phyloP scores from a whole-genome alignment of 371 early-diverging fungal species.

The Syncephalastrum sp. region DNA sequence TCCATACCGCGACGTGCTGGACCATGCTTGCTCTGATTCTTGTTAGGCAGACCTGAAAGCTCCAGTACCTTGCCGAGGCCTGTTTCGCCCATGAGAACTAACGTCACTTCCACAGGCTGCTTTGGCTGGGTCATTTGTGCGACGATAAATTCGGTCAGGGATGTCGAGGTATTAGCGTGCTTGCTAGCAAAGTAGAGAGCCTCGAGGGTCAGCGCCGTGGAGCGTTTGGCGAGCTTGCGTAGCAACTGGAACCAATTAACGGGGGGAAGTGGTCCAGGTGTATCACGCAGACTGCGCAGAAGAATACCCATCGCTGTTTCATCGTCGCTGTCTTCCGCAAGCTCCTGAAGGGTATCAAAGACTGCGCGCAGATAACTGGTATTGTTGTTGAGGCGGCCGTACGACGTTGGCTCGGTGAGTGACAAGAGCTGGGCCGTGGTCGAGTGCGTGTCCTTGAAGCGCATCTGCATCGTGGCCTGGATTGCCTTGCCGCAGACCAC shows the following conservation, averaged over 20 bases:
- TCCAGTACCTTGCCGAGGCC: constrained; percentile 50
- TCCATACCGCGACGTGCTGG: constrained; percentile 55
- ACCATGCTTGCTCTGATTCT: constrained; percentile 8
- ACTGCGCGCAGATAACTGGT: constrained; percentile 56
- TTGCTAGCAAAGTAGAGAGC: constrained; percentile 47
- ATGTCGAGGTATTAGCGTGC: constrained; percentile 56
- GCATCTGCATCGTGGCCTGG: constrained; percentile 11
- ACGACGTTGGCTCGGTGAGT: constrained; percentile 50
- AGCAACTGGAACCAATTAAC: constrained; percentile 60
- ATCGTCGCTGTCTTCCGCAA: constrained; percentile 1
- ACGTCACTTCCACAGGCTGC: constrained; percentile 4
- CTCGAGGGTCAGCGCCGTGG: constrained; percentile 15
- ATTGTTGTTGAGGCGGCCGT: constrained; percentile 45
- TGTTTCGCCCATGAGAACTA: constrained; percentile 27
- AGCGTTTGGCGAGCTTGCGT: constrained; percentile 28
- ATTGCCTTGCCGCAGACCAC: constrained; percentile 35
- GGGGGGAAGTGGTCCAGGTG: constrained; percentile 54
- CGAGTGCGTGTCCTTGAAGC: not conserved
- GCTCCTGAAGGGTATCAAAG: constrained; percentile 31
- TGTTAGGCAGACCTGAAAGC: constrained; percentile 37
- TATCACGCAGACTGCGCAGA: constrained; percentile 22
- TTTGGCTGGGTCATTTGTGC: constrained; percentile 25
- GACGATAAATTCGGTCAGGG: constrained; percentile 54
- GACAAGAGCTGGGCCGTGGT: constrained; percentile 12
- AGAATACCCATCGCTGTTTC: constrained; percentile 10